phyloP scores from a whole-genome alignment of 1,284 basidiomycete genomes.

The Termitomyces sp. region DNA sequence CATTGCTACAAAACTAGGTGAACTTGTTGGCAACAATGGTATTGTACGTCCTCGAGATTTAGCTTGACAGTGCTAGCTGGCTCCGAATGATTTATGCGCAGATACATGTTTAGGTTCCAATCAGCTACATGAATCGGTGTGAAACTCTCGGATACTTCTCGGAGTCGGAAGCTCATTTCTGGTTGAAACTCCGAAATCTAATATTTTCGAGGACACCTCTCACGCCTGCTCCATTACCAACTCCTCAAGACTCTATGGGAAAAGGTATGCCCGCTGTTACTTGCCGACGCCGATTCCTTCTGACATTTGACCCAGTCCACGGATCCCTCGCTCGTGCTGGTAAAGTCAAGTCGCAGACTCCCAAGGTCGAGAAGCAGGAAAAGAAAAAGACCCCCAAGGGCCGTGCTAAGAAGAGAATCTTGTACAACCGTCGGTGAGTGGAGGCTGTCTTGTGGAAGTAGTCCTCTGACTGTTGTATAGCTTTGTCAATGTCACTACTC shows the following conservation, averaged over 20 bases:
- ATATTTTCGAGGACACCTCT: not conserved
- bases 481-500: conserved; percentile 92
- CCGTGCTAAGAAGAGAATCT: conserved; percentile 92
- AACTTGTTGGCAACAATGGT: no score
- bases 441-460: not conserved
- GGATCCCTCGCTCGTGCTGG: conserved; percentile 99
- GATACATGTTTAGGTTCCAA: no score
- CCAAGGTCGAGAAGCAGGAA: conserved; percentile 96
- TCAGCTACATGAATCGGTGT: no score
- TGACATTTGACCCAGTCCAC: conserved; percentile 63
- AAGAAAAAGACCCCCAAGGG: conserved; percentile 97
- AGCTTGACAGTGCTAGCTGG: no score
- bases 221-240: not conserved
- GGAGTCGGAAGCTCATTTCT: not conserved
- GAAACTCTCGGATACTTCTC: no score
- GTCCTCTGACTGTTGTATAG: conserved; percentile 30
- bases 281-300: not conserved
- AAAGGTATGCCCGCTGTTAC: not conserved
- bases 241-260: conserved; percentile 2
- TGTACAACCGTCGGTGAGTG: conserved; percentile 87
- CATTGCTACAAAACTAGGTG: no score
- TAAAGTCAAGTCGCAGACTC: conserved; percentile 98
- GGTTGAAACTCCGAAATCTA: not conserved
- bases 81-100: no score
- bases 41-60: no score